Base-by-base conservation (phyloP, 139 green algal genomes). In the Chlamydomonas sp. region DNA sequence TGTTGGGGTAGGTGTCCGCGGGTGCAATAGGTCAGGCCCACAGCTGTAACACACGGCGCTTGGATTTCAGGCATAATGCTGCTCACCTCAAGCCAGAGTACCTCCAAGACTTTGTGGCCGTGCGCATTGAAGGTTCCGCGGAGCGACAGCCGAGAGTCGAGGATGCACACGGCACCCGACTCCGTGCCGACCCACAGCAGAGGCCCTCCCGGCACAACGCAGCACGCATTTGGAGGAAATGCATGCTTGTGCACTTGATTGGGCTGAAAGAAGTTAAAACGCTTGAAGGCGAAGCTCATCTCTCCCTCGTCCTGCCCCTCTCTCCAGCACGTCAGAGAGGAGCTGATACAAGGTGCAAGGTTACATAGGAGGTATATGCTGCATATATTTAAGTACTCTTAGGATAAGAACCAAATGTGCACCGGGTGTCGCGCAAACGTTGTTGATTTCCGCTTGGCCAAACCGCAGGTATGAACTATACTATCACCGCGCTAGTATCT, bases 181-280 rank as follows among this genome's bases (percentile, higher is more conserved):
- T 93, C 90, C 9, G 91, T 96, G 2, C 92, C 95, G 7, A 95
- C 91, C 86, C 90, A 94, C 0, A 96, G 62, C 49, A 93, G 72
- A 2, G 31, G n/a, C 1, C 73, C 64, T 60, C 83, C 88, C 17
- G 85, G 61, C 57, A 85, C 87, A 49, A 86, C 89, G 89, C 93
- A 95, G 17, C 85, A 93, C 2, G 91, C 87, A 60, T 93, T 91
- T 0, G 76, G 63, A 4, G 95, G 94, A 49, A 94, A 91, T 1
- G 66, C 86, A 79, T 95, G 89, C 2, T 74, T 57, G 7, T 63
- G 60, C 0, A 91, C 64, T 59, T 95, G 90, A 4, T 90, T 72
- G 18, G 93, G 87, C 69, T 94, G 84, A 64, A 96, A 96, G 85
- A 97, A 97, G n/a, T 86, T 94, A 83, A 97, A 96, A 14, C 91